Evolutionary conservation across 2,329 filamentous ascomycete species (phyloP).

Genomic region (Talaromyces sp.): DNA sequence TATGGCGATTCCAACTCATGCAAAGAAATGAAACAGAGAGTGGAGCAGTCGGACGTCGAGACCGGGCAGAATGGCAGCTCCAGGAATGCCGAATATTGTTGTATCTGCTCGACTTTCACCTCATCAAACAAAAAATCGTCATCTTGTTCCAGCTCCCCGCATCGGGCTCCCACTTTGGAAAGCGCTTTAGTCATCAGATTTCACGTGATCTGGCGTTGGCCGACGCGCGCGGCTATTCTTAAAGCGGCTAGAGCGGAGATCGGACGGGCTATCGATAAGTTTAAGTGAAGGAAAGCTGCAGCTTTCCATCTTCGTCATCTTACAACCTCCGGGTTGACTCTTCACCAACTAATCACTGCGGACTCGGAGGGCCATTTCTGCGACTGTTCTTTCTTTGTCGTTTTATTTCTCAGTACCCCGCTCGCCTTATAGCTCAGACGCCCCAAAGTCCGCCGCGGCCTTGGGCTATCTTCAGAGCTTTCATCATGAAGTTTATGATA

Average conservation of each 20-base stretch:
- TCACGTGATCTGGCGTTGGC: slow-evolving; percentile 31
- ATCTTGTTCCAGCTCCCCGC: slow-evolving; percentile 1
- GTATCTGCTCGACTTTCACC: background rate
- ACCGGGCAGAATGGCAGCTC: background rate
- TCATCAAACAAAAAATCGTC: background rate
- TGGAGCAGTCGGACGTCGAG: background rate
- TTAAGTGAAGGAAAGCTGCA: slow-evolving; percentile 10
- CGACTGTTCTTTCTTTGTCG: background rate
- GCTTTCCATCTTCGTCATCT: background rate
- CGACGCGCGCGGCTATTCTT: slow-evolving; percentile 2
- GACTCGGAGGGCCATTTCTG: background rate
- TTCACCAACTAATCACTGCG: background rate
- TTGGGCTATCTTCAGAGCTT: slow-evolving; percentile 4
- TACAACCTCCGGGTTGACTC: background rate
- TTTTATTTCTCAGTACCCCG: background rate
- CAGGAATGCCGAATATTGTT: background rate
- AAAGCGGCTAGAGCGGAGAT: background rate
- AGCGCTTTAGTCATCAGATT: slow-evolving; percentile 7
- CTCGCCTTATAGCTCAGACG: background rate
- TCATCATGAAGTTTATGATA: slow-evolving; percentile 73
- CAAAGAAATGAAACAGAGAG: background rate
- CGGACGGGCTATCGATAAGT: background rate
- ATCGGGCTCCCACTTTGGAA: slow-evolving; percentile 14
- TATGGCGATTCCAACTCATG: background rate
- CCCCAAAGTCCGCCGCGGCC: background rate